phyloP scores from a whole-genome alignment of 2,329 filamentous ascomycete genomes.

The Pseudopithomyces chartarum region DNA sequence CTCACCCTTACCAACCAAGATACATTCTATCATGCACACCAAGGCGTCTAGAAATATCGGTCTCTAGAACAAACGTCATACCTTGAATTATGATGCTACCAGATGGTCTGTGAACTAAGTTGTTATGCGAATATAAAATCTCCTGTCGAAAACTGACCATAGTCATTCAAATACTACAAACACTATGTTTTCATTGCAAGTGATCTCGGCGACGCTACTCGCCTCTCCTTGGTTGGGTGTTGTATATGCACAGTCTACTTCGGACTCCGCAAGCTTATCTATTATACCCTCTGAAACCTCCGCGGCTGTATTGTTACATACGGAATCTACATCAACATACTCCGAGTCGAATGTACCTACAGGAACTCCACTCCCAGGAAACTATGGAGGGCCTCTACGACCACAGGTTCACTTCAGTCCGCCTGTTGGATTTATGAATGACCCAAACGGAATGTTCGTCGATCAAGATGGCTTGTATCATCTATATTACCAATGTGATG shows the following conservation, averaged over 20 bases:
- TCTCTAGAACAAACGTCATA: neutral
- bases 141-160: neutral
- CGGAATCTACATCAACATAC: conserved; percentile 20
- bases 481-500: conserved; percentile 66
- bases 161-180: neutral
- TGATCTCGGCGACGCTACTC: neutral
- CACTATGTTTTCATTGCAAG: neutral
- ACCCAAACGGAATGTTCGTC: conserved; percentile 68
- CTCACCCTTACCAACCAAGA: neutral
- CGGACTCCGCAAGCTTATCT: neutral
- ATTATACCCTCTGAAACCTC: neutral
- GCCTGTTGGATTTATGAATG: conserved; percentile 59
- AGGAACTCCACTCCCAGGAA: conserved; percentile 45
- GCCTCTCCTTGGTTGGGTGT: neutral
- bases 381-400: conserved; percentile 48
- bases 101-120: too few relatives aligned
- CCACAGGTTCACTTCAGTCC: conserved; percentile 64
- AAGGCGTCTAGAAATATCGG: neutral
- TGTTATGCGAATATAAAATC: neutral
- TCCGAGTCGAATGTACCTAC: conserved; percentile 32
- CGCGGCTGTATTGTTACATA: neutral
- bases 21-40: neutral
- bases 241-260: neutral
- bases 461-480: conserved; percentile 65
- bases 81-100: neutral